Evolutionary conservation across 331 rosid genomes (phyloP).

Genomic region (Dryas integrifolia): DNA sequence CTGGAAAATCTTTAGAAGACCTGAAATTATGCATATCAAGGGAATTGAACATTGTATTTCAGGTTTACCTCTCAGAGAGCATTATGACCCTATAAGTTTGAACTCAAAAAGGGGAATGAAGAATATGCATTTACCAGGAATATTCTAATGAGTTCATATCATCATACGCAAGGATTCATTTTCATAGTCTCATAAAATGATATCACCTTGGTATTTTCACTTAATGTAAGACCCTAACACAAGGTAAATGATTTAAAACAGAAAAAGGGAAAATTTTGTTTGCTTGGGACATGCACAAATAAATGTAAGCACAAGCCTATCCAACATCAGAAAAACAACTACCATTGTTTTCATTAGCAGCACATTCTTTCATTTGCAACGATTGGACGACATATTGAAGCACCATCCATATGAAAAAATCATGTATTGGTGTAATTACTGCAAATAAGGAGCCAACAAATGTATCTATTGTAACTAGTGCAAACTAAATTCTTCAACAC

Average conservation of each 20-base stretch:
- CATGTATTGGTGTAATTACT: not conserved
- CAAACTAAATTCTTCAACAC: not conserved
- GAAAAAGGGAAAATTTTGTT: not conserved
- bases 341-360: not conserved
- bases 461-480: not conserved
- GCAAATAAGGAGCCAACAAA: not conserved
- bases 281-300: not conserved
- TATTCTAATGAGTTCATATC: not conserved
- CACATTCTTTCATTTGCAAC: not conserved
- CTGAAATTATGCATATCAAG: slow-evolving; percentile 79
- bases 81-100: slow-evolving; percentile 35
- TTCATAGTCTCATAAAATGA: slow-evolving; percentile 1
- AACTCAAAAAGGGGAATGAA: slow-evolving; percentile 30
- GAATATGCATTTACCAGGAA: slow-evolving; percentile 27
- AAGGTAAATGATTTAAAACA: slow-evolving; percentile 7
- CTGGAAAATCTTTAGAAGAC: slow-evolving; percentile 89
- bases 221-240: not conserved
- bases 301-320: not conserved
- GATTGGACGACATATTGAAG: not conserved
- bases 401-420: not conserved
- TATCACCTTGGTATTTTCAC: not conserved
- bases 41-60: slow-evolving; percentile 61
- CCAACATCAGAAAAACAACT: not conserved
- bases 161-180: not conserved
- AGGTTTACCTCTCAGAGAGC: slow-evolving; percentile 38